Evolutionary conservation across 2,329 filamentous ascomycete genomes (phyloP).

Genomic region (Paecilomyces variotii): DNA sequence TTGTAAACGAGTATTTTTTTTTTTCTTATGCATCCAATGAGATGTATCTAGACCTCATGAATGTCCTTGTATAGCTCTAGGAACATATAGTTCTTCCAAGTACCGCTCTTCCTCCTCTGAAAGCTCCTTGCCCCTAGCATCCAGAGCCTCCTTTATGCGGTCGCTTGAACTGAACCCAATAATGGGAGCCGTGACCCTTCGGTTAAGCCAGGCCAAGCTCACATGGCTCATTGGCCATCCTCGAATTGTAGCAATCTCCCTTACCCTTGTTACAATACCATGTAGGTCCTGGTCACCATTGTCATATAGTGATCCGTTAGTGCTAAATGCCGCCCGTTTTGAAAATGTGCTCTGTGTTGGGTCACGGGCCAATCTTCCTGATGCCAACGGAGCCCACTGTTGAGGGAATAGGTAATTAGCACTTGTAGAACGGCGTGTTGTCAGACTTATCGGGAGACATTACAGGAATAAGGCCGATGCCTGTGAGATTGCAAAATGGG

Average conservation of each 20-base stretch:
- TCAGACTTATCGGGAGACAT: not conserved
- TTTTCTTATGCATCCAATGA: too few species aligned
- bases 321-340: not conserved
- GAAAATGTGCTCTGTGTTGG: not conserved
- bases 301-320: not conserved
- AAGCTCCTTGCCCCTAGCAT: not conserved
- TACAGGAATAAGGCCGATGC: slow-evolving; percentile 11
- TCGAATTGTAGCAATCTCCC: not conserved
- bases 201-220: not conserved
- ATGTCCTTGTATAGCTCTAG: not conserved
- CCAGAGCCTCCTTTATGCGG: not conserved
- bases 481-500: slow-evolving; percentile 13
- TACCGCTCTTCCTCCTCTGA: not conserved
- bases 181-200: not conserved
- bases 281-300: not conserved
- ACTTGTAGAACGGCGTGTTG: not conserved
- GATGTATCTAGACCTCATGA: not conserved
- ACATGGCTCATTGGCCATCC: not conserved
- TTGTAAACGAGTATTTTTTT: too few species aligned
- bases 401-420: not conserved
- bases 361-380: not conserved
- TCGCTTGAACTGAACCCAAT: not conserved
- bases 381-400: not conserved
- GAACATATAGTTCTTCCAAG: not conserved
- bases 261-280: not conserved